Evolutionary conservation across 2,329 filamentous ascomycete species (phyloP).

Genomic region (Fusarium buxicola): DNA sequence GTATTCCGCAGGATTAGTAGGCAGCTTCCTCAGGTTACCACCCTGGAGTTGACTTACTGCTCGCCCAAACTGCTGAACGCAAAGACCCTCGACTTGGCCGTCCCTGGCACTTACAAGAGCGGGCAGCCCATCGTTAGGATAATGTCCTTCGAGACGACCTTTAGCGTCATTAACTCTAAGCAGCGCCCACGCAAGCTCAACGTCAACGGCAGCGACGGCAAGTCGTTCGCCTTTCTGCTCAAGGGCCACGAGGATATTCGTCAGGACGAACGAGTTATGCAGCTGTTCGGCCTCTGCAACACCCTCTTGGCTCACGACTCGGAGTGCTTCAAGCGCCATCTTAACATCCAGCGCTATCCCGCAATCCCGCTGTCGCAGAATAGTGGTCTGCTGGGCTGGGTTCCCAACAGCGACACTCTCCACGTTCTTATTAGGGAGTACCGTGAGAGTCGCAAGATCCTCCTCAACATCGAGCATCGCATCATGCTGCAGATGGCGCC

Average conservation of each 20-base stretch:
- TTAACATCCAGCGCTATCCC: slow-evolving; percentile 95
- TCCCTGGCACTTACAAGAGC: slow-evolving; percentile 94
- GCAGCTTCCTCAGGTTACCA: slow-evolving; percentile 92
- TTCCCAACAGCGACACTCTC: slow-evolving; percentile 96
- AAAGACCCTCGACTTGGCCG: slow-evolving; percentile 87
- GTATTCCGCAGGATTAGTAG: slow-evolving; percentile 96
- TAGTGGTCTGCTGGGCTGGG: slow-evolving; percentile 95
- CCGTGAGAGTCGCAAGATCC: slow-evolving; percentile 93
- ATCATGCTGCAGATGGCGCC: slow-evolving; percentile 99
- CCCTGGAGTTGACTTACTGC: slow-evolving; percentile 94
- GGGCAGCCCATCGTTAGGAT: slow-evolving; percentile 83
- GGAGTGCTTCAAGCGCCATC: slow-evolving; percentile 95
- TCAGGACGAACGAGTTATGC: slow-evolving; percentile 99
- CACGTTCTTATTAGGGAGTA: slow-evolving; percentile 98
- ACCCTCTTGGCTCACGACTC: slow-evolving; percentile 93
- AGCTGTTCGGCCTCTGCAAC: slow-evolving; percentile 97
- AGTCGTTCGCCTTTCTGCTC: slow-evolving; percentile 86
- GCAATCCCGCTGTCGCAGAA: slow-evolving; percentile 98
- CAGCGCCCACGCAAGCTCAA: slow-evolving; percentile 92
- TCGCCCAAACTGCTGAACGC: slow-evolving; percentile 92
- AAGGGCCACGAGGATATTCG: slow-evolving; percentile 99
- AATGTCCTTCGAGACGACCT: slow-evolving; percentile 87
- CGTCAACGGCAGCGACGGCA: slow-evolving; percentile 88
- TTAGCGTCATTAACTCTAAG: slow-evolving; percentile 95
- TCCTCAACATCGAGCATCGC: slow-evolving; percentile 98